Base-by-base conservation (phyloP, 2,329 filamentous ascomycete genomes). In the Rutstroemia sp. region DNA sequence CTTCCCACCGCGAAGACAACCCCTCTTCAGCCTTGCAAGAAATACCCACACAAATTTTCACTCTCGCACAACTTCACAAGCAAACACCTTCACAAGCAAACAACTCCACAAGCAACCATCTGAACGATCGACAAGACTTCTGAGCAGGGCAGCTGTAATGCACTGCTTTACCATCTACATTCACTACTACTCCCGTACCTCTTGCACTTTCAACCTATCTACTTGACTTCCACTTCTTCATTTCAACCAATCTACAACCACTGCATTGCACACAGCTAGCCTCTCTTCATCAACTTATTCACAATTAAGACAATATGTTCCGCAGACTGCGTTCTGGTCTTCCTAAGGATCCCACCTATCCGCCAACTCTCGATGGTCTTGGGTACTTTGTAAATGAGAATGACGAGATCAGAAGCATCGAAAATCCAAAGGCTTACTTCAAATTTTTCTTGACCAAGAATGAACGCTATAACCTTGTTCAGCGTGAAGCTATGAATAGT, bases 371-470 rank as follows among this genome's bases (percentile, higher is more conserved):
- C 27, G 74, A 82, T 58, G 74, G 80, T 53, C 82, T 97, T 3
- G 92, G 90, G 50, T 95, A 91, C 72, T 92, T 89, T 69, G 72
- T 95, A 72, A 91, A 89, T 63, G 78, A 85, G 0, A 71, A 83
- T 0, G 89, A 92, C 63, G 83, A 92, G 66, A 80, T 96, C 59
- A 84, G 88, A 49, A 84, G 78, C 59, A 85, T 88, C 54, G 74
- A 79, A 21, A 74, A 90, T 38, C 84, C 87, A 0, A 78, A 86
- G 27, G 75, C 79, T 62, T 86, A 85, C 67, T 95, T 90, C 75
- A 80, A 88, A 63, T 96, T 80, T 76, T 86, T 83, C 69, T 71
- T 88, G 53, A 86, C 81, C 68, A 84, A 82, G 63, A 91, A 90
- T 70, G 75, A 81, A n/a, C 84, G 90, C 39, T 79, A 86, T 72